Evolutionary conservation across 1,139 yeast genomes (phyloP), one percentile per base, ranked within the genome.

Genomic region (Kluyveromyces sp.): DNA sequence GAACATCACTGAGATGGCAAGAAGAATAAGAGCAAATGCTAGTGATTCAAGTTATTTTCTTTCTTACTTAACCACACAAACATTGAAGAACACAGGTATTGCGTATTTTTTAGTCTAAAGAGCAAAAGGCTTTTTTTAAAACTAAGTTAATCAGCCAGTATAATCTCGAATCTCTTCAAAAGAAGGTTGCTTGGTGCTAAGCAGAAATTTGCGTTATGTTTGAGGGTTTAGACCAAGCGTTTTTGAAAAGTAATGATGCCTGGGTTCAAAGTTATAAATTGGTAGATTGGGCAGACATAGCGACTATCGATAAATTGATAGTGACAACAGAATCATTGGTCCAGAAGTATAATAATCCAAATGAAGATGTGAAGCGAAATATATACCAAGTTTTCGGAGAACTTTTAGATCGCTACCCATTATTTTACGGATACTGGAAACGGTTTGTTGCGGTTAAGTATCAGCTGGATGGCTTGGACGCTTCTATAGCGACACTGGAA

Each of bases 381-480:
- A 57, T 74, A 3, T 60, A 60, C 15, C 41, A 47, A 1, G 69
- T 72, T 25, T 69, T 72, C 45, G 64, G 64, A 15, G 67, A 67
- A 26, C 59, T 81, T 4, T 60, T 83, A 29, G 52, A 65, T 0
- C 62, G 75, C 45, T 82, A 74, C 53, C 90, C 90, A 0, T 71
- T 76, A 49, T 64, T 79, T 37, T 69, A 72, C n/a, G 73, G 71
- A 3, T 74, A 75, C 54, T 83, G 92, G 90, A 78, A 75, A 58
- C 69, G 72, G 48, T 80, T 73, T 59, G 75, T 74, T 51, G 69
- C 79, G 0, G 58, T 81, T 3, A 77, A 72, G 47, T 78, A 73
- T 51, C 78, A 79, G 52, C 51, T 79, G 41, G 71, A 71, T 51
- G 89, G 88, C 0, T 59, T 73, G 1, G 68, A 72, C 1, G 68